A percentile compares a stretch with the other conserved stretches of the same genome.
These are phyloP conservation scores for Xylaria palmicola DNA, from an alignment of 495 filamentous ascomycete genomes.

Conservation along the genomic window DNA sequence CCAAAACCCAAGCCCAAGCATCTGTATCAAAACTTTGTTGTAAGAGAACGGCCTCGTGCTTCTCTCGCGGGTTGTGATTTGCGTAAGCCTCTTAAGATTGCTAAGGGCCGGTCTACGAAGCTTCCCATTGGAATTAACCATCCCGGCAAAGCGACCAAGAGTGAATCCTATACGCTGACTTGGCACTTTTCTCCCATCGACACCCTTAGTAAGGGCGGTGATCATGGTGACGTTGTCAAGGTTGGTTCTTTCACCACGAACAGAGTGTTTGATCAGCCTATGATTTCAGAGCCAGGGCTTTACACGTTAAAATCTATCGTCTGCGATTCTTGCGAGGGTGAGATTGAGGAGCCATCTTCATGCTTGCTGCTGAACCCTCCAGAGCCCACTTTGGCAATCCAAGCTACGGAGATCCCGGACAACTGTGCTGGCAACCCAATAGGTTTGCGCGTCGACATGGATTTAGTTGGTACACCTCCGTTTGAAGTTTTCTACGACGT, in stretches of 20 bases:
- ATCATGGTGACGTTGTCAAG: constrained; percentile 56
- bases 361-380: constrained; percentile 89
- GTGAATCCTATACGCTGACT: constrained; percentile 57
- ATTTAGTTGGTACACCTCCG: constrained; percentile 85
- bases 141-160: constrained; percentile 54
- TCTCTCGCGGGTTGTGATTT: constrained; percentile 72
- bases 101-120: constrained; percentile 64
- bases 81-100: constrained; percentile 75
- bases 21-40: constrained; percentile 73
- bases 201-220: constrained; percentile 61
- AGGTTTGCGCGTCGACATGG: constrained; percentile 80
- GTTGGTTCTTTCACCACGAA: constrained; percentile 54
- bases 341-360: constrained; percentile 86
- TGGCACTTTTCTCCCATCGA: constrained; percentile 70
- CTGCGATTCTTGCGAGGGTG: constrained; percentile 78
- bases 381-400: constrained; percentile 73
- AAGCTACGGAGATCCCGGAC: constrained; percentile 77
- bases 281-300: constrained; percentile 74
- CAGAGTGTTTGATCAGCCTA: constrained; percentile 46
- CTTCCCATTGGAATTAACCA: constrained; percentile 73
- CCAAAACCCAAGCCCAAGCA: constrained; percentile 56
- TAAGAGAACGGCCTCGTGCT: constrained; percentile 80
- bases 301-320: constrained; percentile 78
- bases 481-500: constrained; percentile 75
- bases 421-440: constrained; percentile 93